Conservation (phyloP, 2,329 filamentous ascomycete genomes). For the Penicillium oxalicum region DNA sequence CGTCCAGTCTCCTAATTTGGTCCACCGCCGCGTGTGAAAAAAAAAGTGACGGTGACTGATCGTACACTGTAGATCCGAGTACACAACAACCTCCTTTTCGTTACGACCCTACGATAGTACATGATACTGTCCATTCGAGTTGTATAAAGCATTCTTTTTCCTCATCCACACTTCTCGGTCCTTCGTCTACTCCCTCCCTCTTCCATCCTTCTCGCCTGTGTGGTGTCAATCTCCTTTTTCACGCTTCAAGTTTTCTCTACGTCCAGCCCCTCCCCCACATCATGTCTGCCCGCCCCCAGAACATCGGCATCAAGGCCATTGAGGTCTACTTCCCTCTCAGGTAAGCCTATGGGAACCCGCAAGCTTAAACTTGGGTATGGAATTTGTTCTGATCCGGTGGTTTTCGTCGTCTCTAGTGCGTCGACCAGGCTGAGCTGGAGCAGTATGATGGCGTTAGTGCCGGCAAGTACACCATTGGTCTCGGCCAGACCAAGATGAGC, state of each 20-base stretch:
- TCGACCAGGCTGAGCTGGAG: constrained; percentile 76
- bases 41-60: constrained; percentile 19
- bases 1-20: neutral
- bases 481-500: constrained; percentile 86
- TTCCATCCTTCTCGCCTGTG: constrained; percentile 1
- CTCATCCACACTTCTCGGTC: neutral
- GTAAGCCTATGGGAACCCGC: constrained; percentile 46
- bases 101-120: neutral
- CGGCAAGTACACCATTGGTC: constrained; percentile 86
- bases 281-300: constrained; percentile 74
- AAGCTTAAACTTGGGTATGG: neutral
- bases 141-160: constrained; percentile 8
- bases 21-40: constrained; percentile 5
- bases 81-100: constrained; percentile 18
- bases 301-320: constrained; percentile 90
- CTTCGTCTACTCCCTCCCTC: constrained; percentile 7
- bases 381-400: constrained; percentile 9
- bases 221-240: constrained; percentile 2
- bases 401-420: constrained; percentile 53
- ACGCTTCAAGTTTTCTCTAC: constrained; percentile 5
- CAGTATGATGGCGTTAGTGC: constrained; percentile 77
- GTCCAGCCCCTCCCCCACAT: constrained; percentile 22
- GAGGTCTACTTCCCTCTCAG: constrained; percentile 86
- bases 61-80: constrained; percentile 26
- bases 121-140: constrained; percentile 7